Percentiles rank a stretch among this genome's conserved stretches.
Conservation (phyloP, 2,329 filamentous ascomycete genomes). For the Endoconidiophora polonica region DNA sequence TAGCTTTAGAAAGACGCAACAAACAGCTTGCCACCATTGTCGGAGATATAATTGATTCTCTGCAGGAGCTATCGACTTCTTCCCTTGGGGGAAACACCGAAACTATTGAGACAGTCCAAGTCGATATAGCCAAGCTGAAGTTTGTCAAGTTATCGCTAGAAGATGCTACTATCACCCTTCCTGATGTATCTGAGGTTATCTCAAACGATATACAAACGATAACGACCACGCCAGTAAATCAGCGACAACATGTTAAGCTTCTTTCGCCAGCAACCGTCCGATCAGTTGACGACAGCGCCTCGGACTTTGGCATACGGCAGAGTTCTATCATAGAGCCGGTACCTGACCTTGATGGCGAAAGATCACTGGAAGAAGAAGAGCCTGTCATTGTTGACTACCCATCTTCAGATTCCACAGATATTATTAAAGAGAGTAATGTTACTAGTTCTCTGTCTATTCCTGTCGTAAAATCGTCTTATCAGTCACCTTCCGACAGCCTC, state of each 20-base stretch:
- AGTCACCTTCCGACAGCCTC: too few relatives aligned
- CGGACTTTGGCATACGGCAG: too few relatives aligned
- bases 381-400: constrained; percentile 3
- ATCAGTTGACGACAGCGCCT: too few relatives aligned
- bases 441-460: too few relatives aligned
- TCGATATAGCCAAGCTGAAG: constrained; percentile 45
- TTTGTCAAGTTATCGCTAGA: constrained; percentile 47
- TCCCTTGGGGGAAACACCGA: constrained; percentile 31
- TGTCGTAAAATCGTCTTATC: background rate
- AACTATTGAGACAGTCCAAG: constrained; percentile 36
- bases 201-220: background rate
- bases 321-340: background rate
- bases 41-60: constrained; percentile 44
- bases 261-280: too few relatives aligned
- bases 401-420: background rate
- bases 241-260: too few relatives aligned
- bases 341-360: background rate
- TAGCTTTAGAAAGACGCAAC: constrained; percentile 46
- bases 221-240: too few relatives aligned
- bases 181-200: background rate
- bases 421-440: too few relatives aligned
- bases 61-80: constrained; percentile 42
- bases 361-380: background rate
- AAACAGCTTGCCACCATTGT: constrained; percentile 50
- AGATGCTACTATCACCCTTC: constrained; percentile 28